Conservation (phyloP, 75 land plant species). For the Selaginella moellendorffii region DNA sequence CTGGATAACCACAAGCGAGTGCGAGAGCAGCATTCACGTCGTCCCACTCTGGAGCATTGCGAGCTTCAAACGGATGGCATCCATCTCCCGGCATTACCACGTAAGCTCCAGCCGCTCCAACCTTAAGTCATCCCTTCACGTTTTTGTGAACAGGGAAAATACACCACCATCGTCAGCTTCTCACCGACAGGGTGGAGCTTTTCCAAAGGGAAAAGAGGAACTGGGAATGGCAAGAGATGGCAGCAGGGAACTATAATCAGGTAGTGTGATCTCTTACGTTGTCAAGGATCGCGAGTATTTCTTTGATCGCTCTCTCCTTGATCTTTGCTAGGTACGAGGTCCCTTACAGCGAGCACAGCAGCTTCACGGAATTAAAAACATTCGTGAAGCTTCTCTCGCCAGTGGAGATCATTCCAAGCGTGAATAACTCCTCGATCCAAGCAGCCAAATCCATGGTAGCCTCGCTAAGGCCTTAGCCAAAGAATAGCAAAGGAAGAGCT, state of each 20-base stretch:
- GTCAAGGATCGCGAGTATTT: no score
- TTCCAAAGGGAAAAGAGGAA: slow-evolving; percentile 76
- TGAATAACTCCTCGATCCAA: slow-evolving; percentile 49
- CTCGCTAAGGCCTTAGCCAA: no score
- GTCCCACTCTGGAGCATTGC: slow-evolving; percentile 95
- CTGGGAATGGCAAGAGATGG: slow-evolving; percentile 63
- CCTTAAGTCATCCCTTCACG: background rate
- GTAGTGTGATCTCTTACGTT: slow-evolving; percentile 17
- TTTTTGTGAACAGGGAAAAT: slow-evolving; percentile 36
- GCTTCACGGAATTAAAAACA: slow-evolving; percentile 72
- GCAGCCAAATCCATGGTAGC: slow-evolving; percentile 55
- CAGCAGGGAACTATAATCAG: slow-evolving; percentile 91
- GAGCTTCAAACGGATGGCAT: slow-evolving; percentile 83
- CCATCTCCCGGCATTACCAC: slow-evolving; percentile 58
- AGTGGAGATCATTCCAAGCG: slow-evolving; percentile 67
- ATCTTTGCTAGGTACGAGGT: slow-evolving; percentile 88
- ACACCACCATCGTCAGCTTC: slow-evolving; percentile 73
- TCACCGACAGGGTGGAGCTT: slow-evolving; percentile 97
- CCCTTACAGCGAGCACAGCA: slow-evolving; percentile 93
- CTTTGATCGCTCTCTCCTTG: no score
- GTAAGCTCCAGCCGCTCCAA: slow-evolving; percentile 22
- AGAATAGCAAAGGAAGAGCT: no score
- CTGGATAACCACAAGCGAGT: slow-evolving; percentile 80
- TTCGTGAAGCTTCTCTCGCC: slow-evolving; percentile 60
- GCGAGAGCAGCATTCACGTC: slow-evolving; percentile 80